Conservation (phyloP, 2,329 filamentous ascomycete genomes). For the Macroventuria anomochaeta region DNA sequence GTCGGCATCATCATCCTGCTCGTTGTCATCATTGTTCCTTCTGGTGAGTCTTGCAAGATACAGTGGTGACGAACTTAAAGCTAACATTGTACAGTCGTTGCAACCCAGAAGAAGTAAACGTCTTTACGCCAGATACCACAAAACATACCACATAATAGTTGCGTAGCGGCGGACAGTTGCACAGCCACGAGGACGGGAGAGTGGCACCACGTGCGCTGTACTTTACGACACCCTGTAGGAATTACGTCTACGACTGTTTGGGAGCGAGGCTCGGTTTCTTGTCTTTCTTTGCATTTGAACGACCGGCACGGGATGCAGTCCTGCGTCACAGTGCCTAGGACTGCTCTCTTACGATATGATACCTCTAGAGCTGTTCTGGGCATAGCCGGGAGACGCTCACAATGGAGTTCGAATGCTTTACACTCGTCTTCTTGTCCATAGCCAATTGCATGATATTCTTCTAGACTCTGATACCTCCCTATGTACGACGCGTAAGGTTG, state of each 20-base stretch:
- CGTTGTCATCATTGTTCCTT: constrained; percentile 90
- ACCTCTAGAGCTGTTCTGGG: constrained; percentile 32
- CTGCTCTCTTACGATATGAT: constrained; percentile 32
- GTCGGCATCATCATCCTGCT: constrained; percentile 89
- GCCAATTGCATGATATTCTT: constrained; percentile 22
- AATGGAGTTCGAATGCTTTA: constrained; percentile 43
- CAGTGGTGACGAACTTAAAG: too few relatives aligned
- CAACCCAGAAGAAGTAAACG: constrained; percentile 32
- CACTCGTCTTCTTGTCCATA: constrained; percentile 33
- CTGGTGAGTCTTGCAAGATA: constrained; percentile 67
- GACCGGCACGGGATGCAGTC: constrained; percentile 32
- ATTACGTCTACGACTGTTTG: constrained; percentile 46
- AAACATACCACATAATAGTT: constrained; percentile 43
- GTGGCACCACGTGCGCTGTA: constrained; percentile 36
- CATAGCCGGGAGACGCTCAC: constrained; percentile 40
- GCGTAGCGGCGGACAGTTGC: constrained; percentile 27
- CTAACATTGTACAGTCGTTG: constrained; percentile 37
- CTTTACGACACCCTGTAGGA: constrained; percentile 40
- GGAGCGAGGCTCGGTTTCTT: constrained; percentile 46
- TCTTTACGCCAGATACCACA: constrained; percentile 34
- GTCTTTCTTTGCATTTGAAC: constrained; percentile 46
- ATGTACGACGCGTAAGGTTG: not conserved
- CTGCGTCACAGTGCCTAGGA: constrained; percentile 21
- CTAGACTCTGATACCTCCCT: not conserved
- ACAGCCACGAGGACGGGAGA: constrained; percentile 27